Evolutionary conservation across 2,329 filamentous ascomycete species (phyloP).

Genomic region (Drechslerella dactyloides): DNA sequence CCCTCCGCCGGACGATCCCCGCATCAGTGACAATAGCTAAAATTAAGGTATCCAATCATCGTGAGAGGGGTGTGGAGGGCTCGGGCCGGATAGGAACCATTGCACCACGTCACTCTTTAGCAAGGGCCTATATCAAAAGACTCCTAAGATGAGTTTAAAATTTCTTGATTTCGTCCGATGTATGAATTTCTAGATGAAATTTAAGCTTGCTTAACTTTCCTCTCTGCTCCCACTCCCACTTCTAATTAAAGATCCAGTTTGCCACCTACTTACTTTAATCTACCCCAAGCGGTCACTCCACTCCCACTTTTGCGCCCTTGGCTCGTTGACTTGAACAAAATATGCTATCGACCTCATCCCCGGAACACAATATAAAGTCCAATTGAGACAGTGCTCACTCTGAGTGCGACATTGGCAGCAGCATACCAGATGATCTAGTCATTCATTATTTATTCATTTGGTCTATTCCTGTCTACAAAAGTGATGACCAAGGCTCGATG

Average conservation of each 20-base stretch:
- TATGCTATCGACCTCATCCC: neutral
- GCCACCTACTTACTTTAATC: too few species aligned
- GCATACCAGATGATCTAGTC: neutral
- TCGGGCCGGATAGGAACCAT: conserved; percentile 1
- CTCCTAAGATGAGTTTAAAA: neutral
- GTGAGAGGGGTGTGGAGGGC: neutral
- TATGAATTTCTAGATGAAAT: neutral
- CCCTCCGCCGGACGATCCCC: too few species aligned
- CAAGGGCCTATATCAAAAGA: neutral
- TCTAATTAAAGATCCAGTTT: too few species aligned
- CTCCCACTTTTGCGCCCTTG: too few species aligned
- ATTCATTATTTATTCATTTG: neutral
- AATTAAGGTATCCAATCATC: conserved; percentile 11
- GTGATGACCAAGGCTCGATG: too few species aligned
- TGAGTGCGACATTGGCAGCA: neutral
- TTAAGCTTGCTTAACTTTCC: neutral
- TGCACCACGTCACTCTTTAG: conserved; percentile 17
- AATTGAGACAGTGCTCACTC: neutral
- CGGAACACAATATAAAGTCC: neutral
- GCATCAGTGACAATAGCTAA: too few species aligned
- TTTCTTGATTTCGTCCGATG: conserved; percentile 11
- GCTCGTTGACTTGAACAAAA: too few species aligned
- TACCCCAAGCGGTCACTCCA: too few species aligned
- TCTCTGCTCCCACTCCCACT: too few species aligned
- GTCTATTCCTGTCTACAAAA: neutral